Base-by-base conservation (phyloP, 257 asterid genomes). In the Ocimum tenuiflorum region DNA sequence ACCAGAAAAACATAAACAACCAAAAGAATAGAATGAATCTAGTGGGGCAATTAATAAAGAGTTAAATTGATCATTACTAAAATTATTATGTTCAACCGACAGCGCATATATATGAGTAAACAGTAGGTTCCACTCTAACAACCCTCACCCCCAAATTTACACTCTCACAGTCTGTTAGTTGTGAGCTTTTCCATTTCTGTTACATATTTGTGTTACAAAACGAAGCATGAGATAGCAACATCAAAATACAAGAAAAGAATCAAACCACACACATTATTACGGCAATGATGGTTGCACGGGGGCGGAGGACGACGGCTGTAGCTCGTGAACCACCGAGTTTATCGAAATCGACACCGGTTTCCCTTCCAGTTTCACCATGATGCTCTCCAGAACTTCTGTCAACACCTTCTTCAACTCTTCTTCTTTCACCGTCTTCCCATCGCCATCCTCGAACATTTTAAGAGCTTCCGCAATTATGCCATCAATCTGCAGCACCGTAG, bases 401-500 rank as follows among this genome's bases (percentile, higher is more conserved):
- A 94, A 22, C 8, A 88, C 42, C 78, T 88, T 88, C 89, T 85
- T 94, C 85, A 90, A 94, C 78, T 88, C 96, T 0, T 90, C 96
- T 65, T 90, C 97, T 63, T 83, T 94, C 48, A 86, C 91, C 20
- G 71, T 18, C 65, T 82, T 85, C 51, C 87, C 92, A 19, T 86
- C 96, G 6, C 80, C 85, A 1, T 75, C 81, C 11, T 80, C 75
- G 33, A 94, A 57, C 89, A 78, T 81, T 72, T 90, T 88, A 0
- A 85, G 65, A 43, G 92, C 94, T 62, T 79, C 91, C 4, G 39
- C 73, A 48, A 71, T 65, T 2, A 94, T 75, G n/a, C 43, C 64
- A 60, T 94, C 99, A 81, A 90, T 82, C 99, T 94, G 83, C 77
- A 63, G n/a, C n/a, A n/a, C n/a, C n/a, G n/a, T n/a, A n/a, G n/a